Conservation (phyloP, 2,329 filamentous ascomycete species). For the Colletotrichum destructivum region DNA sequence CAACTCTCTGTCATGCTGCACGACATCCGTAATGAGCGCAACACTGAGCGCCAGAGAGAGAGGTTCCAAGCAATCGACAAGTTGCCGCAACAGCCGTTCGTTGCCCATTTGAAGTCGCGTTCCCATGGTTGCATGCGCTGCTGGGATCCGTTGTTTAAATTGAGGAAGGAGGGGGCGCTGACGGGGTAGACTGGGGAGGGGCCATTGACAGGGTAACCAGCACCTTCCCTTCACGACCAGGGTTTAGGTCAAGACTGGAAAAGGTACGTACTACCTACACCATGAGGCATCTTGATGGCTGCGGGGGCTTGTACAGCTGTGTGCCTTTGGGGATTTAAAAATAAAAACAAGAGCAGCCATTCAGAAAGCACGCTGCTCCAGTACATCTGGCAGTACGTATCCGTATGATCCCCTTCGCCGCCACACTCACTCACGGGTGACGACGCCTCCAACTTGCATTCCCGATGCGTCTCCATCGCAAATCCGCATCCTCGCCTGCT, state of each 20-base stretch:
- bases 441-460: constrained; percentile 30
- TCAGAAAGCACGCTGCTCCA: background rate
- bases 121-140: constrained; percentile 38
- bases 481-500: constrained; percentile 13
- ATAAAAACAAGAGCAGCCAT: constrained; percentile 4
- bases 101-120: constrained; percentile 38
- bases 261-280: background rate
- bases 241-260: background rate
- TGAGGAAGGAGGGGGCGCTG: constrained; percentile 6
- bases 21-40: constrained; percentile 31
- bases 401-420: background rate
- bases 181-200: background rate
- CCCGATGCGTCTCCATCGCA: constrained; percentile 6
- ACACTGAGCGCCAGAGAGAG: background rate
- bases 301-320: constrained; percentile 26
- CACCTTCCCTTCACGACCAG: constrained; percentile 23
- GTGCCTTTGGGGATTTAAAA: constrained; percentile 36
- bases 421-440: constrained; percentile 36
- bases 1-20: background rate
- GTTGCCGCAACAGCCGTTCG: constrained; percentile 37
- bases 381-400: background rate
- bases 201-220: constrained; percentile 40
- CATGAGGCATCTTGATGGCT: constrained; percentile 7
- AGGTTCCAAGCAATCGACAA: constrained; percentile 38
- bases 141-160: constrained; percentile 35